phyloP scores from a whole-genome alignment of 176 grass and related monocot genomes.

The Tillandsia fasciculata region DNA sequence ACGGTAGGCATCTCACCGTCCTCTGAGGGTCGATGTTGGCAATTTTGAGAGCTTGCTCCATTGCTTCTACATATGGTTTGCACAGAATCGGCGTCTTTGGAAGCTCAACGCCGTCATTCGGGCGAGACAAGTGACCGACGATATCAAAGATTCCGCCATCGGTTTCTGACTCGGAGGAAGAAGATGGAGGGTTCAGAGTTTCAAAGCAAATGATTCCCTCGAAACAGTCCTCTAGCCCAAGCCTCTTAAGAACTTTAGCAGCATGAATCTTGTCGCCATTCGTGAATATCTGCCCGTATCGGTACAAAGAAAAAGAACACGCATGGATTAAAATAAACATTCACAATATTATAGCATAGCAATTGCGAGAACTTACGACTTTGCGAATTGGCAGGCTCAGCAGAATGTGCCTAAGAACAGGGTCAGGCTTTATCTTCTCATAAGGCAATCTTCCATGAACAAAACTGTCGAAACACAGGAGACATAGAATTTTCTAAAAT shows the following conservation, averaged over 20 bases:
- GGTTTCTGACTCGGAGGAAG: slow-evolving; percentile 3
- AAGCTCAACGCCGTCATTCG: slow-evolving; percentile 28
- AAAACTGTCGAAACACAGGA: slow-evolving; percentile 29
- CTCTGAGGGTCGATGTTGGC: slow-evolving; percentile 68
- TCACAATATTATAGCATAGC: background rate
- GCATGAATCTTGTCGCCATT: slow-evolving; percentile 73
- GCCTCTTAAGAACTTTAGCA: slow-evolving; percentile 49
- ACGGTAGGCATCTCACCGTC: slow-evolving; percentile 26
- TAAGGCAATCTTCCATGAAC: slow-evolving; percentile 94
- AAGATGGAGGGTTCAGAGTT: slow-evolving; percentile 73
- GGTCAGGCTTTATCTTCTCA: slow-evolving; percentile 82
- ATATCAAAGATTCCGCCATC: slow-evolving; percentile 60
- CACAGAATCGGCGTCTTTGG: slow-evolving; percentile 78
- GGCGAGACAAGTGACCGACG: slow-evolving; percentile 38
- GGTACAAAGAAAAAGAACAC: background rate
- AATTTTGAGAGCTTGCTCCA: slow-evolving; percentile 66
- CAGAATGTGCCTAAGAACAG: slow-evolving; percentile 67
- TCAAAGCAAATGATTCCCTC: slow-evolving; percentile 98
- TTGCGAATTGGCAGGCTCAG: slow-evolving; percentile 79
- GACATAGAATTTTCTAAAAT: slow-evolving; percentile 2
- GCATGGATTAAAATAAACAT: background rate
- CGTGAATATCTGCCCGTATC: slow-evolving; percentile 69
- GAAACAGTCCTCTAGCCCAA: slow-evolving; percentile 92
- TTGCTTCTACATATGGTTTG: slow-evolving; percentile 81
- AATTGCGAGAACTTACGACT: slow-evolving; percentile 39